Conservation (phyloP, 2,329 filamentous ascomycete genomes). For the Aschersonia sp. region DNA sequence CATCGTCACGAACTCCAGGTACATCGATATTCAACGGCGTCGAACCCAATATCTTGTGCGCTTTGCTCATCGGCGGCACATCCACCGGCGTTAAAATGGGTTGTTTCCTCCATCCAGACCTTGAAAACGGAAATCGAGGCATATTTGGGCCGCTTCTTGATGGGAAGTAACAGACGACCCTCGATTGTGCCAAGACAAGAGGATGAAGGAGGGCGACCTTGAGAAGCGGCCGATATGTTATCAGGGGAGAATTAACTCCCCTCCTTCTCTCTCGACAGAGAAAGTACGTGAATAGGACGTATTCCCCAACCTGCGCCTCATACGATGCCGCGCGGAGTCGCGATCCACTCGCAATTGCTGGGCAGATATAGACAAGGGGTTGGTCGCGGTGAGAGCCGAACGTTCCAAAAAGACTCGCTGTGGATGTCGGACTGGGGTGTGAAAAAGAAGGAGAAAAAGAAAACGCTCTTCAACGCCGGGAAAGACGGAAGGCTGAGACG, state of each 20-base stretch:
- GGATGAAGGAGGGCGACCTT: neutral
- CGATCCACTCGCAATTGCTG: neutral
- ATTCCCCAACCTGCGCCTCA: neutral
- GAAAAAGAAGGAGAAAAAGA: no score
- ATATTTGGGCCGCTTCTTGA: constrained; percentile 9
- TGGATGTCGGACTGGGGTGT: neutral
- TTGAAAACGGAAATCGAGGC: constrained; percentile 33
- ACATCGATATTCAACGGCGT: constrained; percentile 28
- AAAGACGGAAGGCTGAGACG: no score
- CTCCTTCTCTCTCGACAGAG: neutral
- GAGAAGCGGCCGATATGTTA: neutral
- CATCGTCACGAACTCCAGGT: constrained; percentile 24
- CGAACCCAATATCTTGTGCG: constrained; percentile 34
- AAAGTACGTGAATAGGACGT: neutral
- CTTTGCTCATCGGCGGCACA: constrained; percentile 31
- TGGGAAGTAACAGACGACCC: neutral
- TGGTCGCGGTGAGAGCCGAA: neutral
- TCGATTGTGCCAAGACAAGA: neutral
- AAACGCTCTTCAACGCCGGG: no score
- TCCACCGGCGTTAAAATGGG: constrained; percentile 13
- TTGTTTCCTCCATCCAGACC: constrained; percentile 32
- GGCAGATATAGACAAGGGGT: neutral
- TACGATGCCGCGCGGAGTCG: neutral
- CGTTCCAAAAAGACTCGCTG: neutral
- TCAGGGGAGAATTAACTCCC: neutral